A percentile compares a stretch with the other conserved stretches of the same genome.
Evolutionary conservation across 2,329 filamentous ascomycete genomes (phyloP).

Genomic region (Xylariales sp.): DNA sequence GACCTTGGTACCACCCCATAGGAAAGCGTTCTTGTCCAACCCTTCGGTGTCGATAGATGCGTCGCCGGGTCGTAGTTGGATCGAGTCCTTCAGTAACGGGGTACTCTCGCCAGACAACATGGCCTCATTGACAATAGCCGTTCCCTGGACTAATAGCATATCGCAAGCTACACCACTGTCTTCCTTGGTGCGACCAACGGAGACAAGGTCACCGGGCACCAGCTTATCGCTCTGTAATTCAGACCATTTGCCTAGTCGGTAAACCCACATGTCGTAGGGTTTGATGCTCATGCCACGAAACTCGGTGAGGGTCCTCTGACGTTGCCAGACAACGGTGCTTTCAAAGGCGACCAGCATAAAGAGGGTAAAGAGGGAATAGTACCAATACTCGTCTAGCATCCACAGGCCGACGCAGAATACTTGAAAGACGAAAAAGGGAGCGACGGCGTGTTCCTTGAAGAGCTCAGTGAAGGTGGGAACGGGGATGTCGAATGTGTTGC

Average conservation of each 20-base stretch:
- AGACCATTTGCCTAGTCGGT: slow-evolving; percentile 86
- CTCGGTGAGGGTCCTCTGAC: slow-evolving; percentile 93
- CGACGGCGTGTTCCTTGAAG: slow-evolving; percentile 98
- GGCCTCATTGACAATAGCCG: slow-evolving; percentile 97
- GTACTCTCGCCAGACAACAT: slow-evolving; percentile 99
- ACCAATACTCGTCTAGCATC: slow-evolving; percentile 99
- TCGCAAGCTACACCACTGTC: slow-evolving; percentile 97
- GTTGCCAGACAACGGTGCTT: slow-evolving; percentile 98
- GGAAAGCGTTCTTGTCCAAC: slow-evolving; percentile 94
- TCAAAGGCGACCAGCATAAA: slow-evolving; percentile 99
- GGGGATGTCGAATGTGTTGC: slow-evolving; percentile 97
- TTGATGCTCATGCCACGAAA: slow-evolving; percentile 99
- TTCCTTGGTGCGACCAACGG: slow-evolving; percentile 92
- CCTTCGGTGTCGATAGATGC: slow-evolving; percentile 86
- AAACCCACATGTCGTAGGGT: slow-evolving; percentile 94
- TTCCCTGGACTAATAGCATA: slow-evolving; percentile 94
- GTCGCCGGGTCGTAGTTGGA: slow-evolving; percentile 88
- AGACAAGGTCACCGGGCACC: slow-evolving; percentile 92
- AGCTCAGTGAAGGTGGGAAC: slow-evolving; percentile 95
- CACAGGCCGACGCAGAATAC: slow-evolving; percentile 98
- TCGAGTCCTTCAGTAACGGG: slow-evolving; percentile 93
- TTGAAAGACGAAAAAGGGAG: slow-evolving; percentile 99
- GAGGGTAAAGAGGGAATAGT: slow-evolving; percentile 98
- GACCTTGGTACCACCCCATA: slow-evolving; percentile 98
- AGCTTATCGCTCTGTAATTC: slow-evolving; percentile 92